Evolutionary conservation across 768 basidiomycete genomes (phyloP).

Genomic region (Termitomyces titanicus): DNA sequence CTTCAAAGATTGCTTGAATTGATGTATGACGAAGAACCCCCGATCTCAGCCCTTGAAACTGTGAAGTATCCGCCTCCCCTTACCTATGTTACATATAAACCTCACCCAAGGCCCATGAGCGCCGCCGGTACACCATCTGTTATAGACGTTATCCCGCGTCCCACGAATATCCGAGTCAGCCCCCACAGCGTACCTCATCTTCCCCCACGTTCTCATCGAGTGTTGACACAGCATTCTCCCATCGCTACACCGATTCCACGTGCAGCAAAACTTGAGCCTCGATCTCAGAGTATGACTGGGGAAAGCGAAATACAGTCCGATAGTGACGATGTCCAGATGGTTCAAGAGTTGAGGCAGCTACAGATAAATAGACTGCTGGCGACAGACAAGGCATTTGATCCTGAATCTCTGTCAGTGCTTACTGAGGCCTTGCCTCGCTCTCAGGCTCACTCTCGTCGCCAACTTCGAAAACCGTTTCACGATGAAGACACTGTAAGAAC

Average conservation of each 20-base stretch:
- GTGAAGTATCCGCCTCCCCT: not conserved
- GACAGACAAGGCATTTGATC: not conserved
- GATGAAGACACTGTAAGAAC: not conserved
- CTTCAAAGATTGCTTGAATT: not conserved
- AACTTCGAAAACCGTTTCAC: not conserved
- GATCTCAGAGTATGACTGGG: not conserved
- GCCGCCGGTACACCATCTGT: not conserved
- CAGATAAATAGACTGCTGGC: not conserved
- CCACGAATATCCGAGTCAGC: not conserved
- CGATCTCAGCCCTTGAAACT: not conserved
- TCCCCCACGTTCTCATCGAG: not conserved
- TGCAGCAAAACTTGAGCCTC: not conserved
- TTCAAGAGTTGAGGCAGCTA: not conserved
- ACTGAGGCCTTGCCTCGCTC: not conserved
- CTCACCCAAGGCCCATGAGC: not conserved
- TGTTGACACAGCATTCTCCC: not conserved
- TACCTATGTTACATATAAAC: not conserved
- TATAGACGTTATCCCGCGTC: not conserved
- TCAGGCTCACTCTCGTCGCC: not conserved
- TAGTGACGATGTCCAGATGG: not conserved
- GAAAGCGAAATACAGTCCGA: not conserved
- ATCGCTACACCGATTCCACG: not conserved
- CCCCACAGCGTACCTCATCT: not conserved
- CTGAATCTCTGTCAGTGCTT: not conserved
- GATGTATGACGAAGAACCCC: not conserved